Evolutionary conservation across 1,284 basidiomycete species (phyloP).

Genomic region (Leccinum pachyderme): DNA sequence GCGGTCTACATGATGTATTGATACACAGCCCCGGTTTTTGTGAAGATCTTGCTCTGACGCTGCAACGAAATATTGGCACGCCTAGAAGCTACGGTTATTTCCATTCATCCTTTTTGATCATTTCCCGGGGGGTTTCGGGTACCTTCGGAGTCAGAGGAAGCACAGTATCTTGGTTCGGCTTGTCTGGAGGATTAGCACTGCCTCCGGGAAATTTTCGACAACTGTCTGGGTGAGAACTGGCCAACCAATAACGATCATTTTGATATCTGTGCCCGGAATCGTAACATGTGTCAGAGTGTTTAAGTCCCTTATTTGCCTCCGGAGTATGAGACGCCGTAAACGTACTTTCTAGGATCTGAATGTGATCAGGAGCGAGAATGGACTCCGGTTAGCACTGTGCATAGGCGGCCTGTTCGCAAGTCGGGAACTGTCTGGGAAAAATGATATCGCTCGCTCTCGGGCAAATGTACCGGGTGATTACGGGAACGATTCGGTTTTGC

Average conservation of each 20-base stretch:
- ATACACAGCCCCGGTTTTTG: neutral
- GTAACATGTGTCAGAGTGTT: neutral
- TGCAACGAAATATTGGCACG: neutral
- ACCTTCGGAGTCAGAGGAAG: neutral
- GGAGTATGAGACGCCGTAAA: neutral
- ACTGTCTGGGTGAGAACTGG: neutral
- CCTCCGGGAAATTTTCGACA: no score
- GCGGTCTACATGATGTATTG: neutral
- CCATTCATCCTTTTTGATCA: neutral
- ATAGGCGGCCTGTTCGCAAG: neutral
- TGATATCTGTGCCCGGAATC: neutral
- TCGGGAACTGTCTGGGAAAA: neutral
- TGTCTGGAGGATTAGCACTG: neutral
- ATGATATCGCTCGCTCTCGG: neutral
- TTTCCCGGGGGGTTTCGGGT: neutral
- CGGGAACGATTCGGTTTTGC: neutral
- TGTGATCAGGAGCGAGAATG: neutral
- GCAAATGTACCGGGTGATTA: neutral
- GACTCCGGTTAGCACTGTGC: neutral
- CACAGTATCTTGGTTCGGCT: neutral
- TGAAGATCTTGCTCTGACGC: neutral
- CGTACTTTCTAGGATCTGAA: neutral
- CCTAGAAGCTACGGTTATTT: neutral
- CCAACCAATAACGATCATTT: neutral
- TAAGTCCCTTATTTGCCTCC: neutral